These are phyloP conservation scores for Teratosphaeria zuluensis DNA, from an alignment of 2,329 filamentous ascomycete species.

Conservation along the genomic window DNA sequence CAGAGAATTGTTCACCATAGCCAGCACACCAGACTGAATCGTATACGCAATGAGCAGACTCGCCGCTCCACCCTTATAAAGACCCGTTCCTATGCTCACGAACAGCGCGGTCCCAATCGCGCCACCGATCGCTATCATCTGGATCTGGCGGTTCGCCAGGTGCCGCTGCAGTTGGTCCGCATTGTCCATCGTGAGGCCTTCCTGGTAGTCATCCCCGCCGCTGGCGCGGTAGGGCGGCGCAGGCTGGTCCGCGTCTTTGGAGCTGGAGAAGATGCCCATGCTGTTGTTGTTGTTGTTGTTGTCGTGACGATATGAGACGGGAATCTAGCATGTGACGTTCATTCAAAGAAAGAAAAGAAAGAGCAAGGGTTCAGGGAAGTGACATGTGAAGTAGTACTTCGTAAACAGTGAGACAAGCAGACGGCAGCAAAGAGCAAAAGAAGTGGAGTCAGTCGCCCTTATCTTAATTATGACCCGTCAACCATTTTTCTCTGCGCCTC, in stretches of 20 bases:
- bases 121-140: conserved; percentile 28
- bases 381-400: too few relatives aligned
- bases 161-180: conserved; percentile 19
- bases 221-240: neutral
- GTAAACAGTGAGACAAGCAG: neutral
- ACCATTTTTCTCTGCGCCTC: neutral
- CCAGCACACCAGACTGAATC: conserved; percentile 47
- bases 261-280: neutral
- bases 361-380: too few relatives aligned
- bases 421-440: neutral
- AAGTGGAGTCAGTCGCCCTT: neutral
- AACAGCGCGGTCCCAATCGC: conserved; percentile 26
- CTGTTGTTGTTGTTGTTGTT: neutral
- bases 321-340: too few relatives aligned
- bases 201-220: neutral
- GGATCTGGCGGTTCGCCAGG: conserved; percentile 26
- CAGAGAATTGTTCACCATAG: conserved; percentile 54
- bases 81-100: conserved; percentile 46
- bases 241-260: neutral
- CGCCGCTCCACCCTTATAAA: conserved; percentile 41
- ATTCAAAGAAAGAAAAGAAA: too few relatives aligned
- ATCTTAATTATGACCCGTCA: neutral
- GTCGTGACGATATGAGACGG: neutral
- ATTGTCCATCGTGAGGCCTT: conserved; percentile 1
- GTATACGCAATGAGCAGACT: conserved; percentile 51